Evolutionary conservation across 225 moss, liverwort and hornwort genomes (phyloP).

Genomic region (Bryoerythrophyllum caledonicum): DNA sequence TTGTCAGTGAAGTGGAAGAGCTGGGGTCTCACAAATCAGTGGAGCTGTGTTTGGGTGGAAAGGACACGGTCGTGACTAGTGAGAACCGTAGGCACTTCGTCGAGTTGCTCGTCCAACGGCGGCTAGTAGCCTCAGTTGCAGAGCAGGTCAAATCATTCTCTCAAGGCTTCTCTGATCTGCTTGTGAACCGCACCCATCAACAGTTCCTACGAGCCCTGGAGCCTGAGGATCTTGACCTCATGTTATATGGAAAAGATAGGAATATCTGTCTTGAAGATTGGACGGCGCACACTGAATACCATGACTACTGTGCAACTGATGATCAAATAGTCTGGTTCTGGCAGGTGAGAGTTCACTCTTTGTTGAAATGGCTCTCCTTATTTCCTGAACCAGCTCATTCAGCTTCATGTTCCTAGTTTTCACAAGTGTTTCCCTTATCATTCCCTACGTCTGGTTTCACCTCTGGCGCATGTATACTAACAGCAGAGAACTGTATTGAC

Average conservation of each 20-base stretch:
- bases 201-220: slow-evolving; percentile 88
- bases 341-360: slow-evolving; percentile 62
- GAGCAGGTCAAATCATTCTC: slow-evolving; percentile 94
- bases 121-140: slow-evolving; percentile 81
- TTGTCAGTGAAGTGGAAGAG: slow-evolving; percentile 94
- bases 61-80: slow-evolving; percentile 87
- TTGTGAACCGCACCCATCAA: slow-evolving; percentile 75
- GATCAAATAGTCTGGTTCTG: slow-evolving; percentile 90
- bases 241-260: slow-evolving; percentile 88
- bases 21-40: slow-evolving; percentile 82
- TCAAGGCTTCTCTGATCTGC: slow-evolving; percentile 90
- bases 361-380: not conserved
- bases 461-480: not conserved
- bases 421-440: not conserved
- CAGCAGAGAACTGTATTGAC: slow-evolving; percentile 17
- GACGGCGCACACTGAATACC: slow-evolving; percentile 85
- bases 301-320: slow-evolving; percentile 67
- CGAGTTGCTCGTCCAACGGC: slow-evolving; percentile 88
- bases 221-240: slow-evolving; percentile 85
- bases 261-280: slow-evolving; percentile 75
- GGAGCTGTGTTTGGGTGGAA: slow-evolving; percentile 87
- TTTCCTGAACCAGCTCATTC: not conserved
- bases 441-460: not conserved
- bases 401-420: not conserved
- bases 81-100: slow-evolving; percentile 84